phyloP scores from a whole-genome alignment of 2,329 filamentous ascomycete species.

The Rhinocladiella similis region DNA sequence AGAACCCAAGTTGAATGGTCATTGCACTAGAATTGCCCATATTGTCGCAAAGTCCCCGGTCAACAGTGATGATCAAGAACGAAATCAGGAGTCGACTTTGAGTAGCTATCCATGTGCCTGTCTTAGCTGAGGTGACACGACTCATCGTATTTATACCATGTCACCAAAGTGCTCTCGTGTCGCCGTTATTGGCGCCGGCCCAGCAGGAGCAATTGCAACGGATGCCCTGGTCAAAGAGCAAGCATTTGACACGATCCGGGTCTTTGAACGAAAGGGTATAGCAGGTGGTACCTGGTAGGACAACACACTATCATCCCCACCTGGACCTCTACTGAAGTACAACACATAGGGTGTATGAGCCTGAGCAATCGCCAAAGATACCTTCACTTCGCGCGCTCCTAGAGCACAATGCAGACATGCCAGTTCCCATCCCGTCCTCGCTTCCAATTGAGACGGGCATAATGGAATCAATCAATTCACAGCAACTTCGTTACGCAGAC shows the following conservation, averaged over 20 bases:
- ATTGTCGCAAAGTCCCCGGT: no score
- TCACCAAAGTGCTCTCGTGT: constrained; percentile 37
- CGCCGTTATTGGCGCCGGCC: constrained; percentile 63
- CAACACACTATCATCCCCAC: no score
- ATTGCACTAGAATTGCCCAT: no score
- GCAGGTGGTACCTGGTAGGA: constrained; percentile 64
- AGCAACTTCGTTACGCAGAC: constrained; percentile 54
- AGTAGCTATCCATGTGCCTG: no score
- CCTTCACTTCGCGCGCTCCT: constrained; percentile 51
- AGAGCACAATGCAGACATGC: constrained; percentile 51
- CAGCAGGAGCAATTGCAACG: constrained; percentile 60
- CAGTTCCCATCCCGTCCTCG: constrained; percentile 34
- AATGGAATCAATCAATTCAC: constrained; percentile 21
- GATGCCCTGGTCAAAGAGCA: constrained; percentile 62
- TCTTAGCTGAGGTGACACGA: no score
- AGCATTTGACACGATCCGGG: constrained; percentile 58
- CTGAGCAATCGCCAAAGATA: constrained; percentile 40
- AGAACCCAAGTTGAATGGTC: no score
- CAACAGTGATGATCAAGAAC: no score
- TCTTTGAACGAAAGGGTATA: constrained; percentile 62
- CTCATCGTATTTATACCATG: neutral
- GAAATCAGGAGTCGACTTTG: no score
- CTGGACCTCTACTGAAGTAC: no score
- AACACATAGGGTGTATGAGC: constrained; percentile 26
- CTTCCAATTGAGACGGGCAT: constrained; percentile 51